Evolutionary conservation across 78 protist genomes (phyloP).

Genomic region (Chrysochromulina parva): DNA sequence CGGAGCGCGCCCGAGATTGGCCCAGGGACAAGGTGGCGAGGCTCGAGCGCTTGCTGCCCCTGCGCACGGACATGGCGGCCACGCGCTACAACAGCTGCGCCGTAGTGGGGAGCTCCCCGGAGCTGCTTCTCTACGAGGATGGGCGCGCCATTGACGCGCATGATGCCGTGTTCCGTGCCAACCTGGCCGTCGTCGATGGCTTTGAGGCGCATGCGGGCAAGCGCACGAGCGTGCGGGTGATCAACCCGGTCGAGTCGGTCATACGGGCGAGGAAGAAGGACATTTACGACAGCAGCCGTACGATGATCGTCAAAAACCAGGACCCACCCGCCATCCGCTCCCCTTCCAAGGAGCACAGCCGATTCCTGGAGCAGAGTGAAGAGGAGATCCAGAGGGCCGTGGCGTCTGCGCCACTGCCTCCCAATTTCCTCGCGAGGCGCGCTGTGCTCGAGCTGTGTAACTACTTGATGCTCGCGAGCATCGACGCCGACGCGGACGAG

Average conservation of each 20-base stretch:
- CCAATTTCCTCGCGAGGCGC: not conserved
- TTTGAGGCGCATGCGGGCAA: not conserved
- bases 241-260: not conserved
- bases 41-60: not conserved
- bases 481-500: too few species aligned
- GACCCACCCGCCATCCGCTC: not conserved
- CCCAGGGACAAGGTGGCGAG: not conserved
- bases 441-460: not conserved
- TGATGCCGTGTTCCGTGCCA: constrained; percentile 2
- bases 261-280: not conserved
- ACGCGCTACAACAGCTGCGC: not conserved
- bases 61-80: not conserved
- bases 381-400: too few species aligned
- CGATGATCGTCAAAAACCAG: not conserved
- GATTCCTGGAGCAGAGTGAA: not conserved
- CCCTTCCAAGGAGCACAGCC: not conserved
- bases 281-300: not conserved
- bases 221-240: not conserved
- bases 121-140: not conserved
- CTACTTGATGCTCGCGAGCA: not conserved
- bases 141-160: not conserved
- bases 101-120: not conserved
- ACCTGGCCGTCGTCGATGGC: not conserved
- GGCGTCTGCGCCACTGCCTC: not conserved
- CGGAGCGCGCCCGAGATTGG: not conserved